These are phyloP conservation scores for Avicennia marina DNA, from an alignment of 257 asterid genomes.

Conservation along the genomic window DNA sequence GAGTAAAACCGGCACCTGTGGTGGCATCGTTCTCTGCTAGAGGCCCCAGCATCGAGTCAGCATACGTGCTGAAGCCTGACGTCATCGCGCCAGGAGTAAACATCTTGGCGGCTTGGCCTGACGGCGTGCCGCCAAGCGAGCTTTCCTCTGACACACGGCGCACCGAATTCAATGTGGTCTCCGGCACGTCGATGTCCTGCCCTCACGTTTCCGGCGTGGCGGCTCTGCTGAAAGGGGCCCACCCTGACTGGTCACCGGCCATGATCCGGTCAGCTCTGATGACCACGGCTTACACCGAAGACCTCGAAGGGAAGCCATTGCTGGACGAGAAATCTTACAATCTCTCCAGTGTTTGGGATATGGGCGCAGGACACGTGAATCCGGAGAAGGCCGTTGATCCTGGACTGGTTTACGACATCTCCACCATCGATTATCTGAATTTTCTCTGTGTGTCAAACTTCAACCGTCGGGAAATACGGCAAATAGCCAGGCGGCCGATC, in stretches of 20 bases:
- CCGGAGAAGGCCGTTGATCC: slow-evolving; percentile 77
- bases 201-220: slow-evolving; percentile 88
- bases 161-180: slow-evolving; percentile 54
- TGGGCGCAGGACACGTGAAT: slow-evolving; percentile 79
- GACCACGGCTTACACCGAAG: slow-evolving; percentile 68
- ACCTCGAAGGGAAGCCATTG: slow-evolving; percentile 41
- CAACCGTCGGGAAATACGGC: slow-evolving; percentile 31
- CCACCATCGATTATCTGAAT: slow-evolving; percentile 39
- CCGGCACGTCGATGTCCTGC: slow-evolving; percentile 96
- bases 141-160: slow-evolving; percentile 49
- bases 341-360: slow-evolving; percentile 47
- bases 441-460: slow-evolving; percentile 68
- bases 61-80: slow-evolving; percentile 64
- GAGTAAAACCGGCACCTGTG: slow-evolving; percentile 74
- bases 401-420: slow-evolving; percentile 67
- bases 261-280: slow-evolving; percentile 83
- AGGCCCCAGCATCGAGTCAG: slow-evolving; percentile 57
- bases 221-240: slow-evolving; percentile 78
- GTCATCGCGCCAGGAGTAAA: slow-evolving; percentile 87
- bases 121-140: slow-evolving; percentile 58
- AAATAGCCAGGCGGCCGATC: slow-evolving; percentile 29
- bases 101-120: slow-evolving; percentile 89
- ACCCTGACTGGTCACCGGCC: slow-evolving; percentile 94
- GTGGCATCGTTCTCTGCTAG: slow-evolving; percentile 86
- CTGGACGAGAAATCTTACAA: slow-evolving; percentile 56